Base-by-base conservation (phyloP, 768 basidiomycete genomes). In the Gyrodon lividus region DNA sequence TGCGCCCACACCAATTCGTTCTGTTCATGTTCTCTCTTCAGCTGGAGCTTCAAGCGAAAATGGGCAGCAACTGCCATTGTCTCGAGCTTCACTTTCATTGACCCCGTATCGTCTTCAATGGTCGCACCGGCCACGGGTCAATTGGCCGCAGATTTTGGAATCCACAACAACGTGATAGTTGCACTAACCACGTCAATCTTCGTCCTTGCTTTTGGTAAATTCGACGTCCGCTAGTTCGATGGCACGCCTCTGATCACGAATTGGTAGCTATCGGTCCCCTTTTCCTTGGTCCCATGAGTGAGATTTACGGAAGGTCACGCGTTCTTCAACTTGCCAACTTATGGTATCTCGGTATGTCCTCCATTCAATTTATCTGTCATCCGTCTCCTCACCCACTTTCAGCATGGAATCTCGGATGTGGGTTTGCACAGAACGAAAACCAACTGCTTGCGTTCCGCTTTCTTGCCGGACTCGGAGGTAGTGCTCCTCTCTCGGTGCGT, bases 51-150 rank as follows among this genome's bases (percentile, higher is more conserved):
- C 47, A 71, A 62, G 24, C 71, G 70, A 58, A 88, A 85, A 73
- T 87, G 85, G 87, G 77, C 73, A 0, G 81, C 80, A 0, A 86
- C 83, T 0, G 56, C 76, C n/a, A 74, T 86, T 24, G 80, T 87
- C 0, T 86, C 86, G 0, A 72, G 74, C 0, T 89, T 86, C 62
- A 84, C 86, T 0, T 84, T 87, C 61, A 84, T 87, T 31, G 75
- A 73, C 6, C 84, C 87, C 0, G 72, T 89, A 0, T 82, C 87
- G 0, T 91, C 89, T 4, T 80, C 86, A 4, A 88, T 88, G 82
- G 71, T 89, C 1, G 83, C 89, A 0, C 87, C 87, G 0, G 87
- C 87, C 0, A 70, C 74, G 0, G 52, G 56, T 4, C 74, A 81
- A 46, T 58, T 91, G 0, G 82, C 73, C 2, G 51, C 62, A 3